Conservation (phyloP, 1,139 yeast genomes). For the Pichia norvegensis region DNA sequence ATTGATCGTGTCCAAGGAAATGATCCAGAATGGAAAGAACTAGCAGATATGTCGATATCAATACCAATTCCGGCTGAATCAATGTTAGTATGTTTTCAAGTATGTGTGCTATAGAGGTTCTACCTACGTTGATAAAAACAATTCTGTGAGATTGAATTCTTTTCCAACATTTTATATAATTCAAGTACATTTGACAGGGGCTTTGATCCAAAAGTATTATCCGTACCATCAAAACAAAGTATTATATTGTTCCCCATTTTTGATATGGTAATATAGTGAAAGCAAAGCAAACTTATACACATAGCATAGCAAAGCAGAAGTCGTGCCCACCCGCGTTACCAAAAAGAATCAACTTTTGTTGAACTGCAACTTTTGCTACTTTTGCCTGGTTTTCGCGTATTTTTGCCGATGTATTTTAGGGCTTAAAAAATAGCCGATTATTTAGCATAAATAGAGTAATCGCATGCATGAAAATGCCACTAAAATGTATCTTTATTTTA, state of each 20-base stretch:
- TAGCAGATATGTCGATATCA: slow-evolving; percentile 35
- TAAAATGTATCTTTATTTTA: no score
- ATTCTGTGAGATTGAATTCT: slow-evolving; percentile 33
- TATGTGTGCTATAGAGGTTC: neutral
- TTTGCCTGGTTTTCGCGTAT: no score
- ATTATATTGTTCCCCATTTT: slow-evolving; percentile 31
- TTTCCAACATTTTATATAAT: slow-evolving; percentile 45
- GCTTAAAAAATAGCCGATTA: no score
- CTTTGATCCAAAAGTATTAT: slow-evolving; percentile 46
- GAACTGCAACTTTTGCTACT: no score
- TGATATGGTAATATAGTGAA: neutral
- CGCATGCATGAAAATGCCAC: no score
- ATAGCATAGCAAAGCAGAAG: no score
- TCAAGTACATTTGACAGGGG: slow-evolving; percentile 52
- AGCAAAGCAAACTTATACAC: no score
- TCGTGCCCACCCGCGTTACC: no score
- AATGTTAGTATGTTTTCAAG: neutral
- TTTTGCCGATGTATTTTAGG: no score
- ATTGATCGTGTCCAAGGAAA: neutral
- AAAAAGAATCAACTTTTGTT: no score
- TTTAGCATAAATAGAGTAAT: no score
- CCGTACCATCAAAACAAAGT: slow-evolving; percentile 59
- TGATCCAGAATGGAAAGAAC: slow-evolving; percentile 2
- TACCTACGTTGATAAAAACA: slow-evolving; percentile 51
- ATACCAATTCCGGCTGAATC: slow-evolving; percentile 49